Evolutionary conservation across 23 red algal genomes (phyloP).

Genomic region (Pyropia haitanensis): DNA sequence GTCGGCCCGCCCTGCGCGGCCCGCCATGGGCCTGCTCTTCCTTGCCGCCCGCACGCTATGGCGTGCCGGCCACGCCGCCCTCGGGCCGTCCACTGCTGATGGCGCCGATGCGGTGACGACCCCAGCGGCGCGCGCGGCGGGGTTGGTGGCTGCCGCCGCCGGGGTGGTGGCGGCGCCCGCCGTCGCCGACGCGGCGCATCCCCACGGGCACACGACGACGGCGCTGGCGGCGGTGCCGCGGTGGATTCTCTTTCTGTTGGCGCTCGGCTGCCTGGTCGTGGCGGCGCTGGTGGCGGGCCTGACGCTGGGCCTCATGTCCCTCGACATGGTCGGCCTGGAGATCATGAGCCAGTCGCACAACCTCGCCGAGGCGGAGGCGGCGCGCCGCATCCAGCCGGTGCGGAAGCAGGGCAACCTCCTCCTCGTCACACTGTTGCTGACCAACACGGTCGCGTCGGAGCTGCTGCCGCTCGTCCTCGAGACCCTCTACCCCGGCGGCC

Average conservation of each 20-base stretch:
- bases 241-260: constrained; percentile 44
- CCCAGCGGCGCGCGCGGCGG: too few species aligned
- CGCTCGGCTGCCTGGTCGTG: constrained; percentile 48
- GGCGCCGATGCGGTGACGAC: too few species aligned
- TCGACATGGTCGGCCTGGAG: constrained; percentile 71
- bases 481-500: constrained; percentile 50
- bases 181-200: background rate
- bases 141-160: too few species aligned
- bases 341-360: constrained; percentile 64
- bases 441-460: constrained; percentile 78
- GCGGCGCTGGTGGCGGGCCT: constrained; percentile 78
- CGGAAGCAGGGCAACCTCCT: constrained; percentile 93
- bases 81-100: too few species aligned
- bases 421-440: constrained; percentile 80
- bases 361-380: constrained; percentile 38
- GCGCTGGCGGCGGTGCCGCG: constrained; percentile 31
- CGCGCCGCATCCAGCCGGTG: constrained; percentile 64
- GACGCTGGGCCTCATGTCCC: constrained; percentile 82
- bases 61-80: too few species aligned
- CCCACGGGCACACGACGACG: constrained; percentile 8
- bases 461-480: constrained; percentile 72
- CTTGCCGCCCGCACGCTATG: too few species aligned
- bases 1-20: too few species aligned
- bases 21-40: too few species aligned
- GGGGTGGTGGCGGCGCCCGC: background rate